A percentile compares a stretch with the other conserved stretches of the same genome.
Evolutionary conservation across 2,329 filamentous ascomycete species (phyloP).

Genomic region (Penicillium sp.): DNA sequence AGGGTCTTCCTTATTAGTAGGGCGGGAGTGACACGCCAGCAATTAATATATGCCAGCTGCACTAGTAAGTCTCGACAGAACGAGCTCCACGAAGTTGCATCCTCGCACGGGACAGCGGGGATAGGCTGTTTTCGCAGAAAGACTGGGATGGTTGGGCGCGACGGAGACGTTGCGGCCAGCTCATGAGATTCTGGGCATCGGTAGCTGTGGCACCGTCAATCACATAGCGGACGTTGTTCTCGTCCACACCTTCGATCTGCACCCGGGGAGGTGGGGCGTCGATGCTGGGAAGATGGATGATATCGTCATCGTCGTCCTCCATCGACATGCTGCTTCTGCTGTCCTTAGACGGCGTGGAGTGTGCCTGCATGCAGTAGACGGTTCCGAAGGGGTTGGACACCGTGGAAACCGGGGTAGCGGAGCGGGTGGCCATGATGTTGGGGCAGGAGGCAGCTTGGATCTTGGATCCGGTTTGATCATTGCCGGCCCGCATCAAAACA

Average conservation of each 20-base stretch:
- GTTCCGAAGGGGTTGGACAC: slow-evolving; percentile 18
- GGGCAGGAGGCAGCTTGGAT: background rate
- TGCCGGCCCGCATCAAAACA: slow-evolving; percentile 22
- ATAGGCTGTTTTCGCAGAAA: slow-evolving; percentile 16
- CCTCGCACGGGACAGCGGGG: slow-evolving; percentile 18
- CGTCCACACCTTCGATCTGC: slow-evolving; percentile 34
- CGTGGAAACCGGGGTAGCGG: background rate
- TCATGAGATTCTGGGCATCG: slow-evolving; percentile 33
- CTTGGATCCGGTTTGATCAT: slow-evolving; percentile 14
- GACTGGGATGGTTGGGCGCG: slow-evolving; percentile 6
- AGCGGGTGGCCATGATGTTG: background rate
- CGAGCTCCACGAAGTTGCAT: slow-evolving; percentile 22
- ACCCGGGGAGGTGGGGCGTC: slow-evolving; percentile 23
- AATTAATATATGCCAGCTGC: background rate
- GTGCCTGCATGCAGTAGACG: slow-evolving; percentile 36
- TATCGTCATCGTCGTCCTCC: slow-evolving; percentile 36
- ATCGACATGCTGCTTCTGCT: slow-evolving; percentile 20
- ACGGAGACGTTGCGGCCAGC: slow-evolving; percentile 27
- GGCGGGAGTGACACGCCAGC: background rate
- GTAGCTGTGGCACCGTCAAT: slow-evolving; percentile 26
- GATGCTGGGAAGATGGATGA: slow-evolving; percentile 35
- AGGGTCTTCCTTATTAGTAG: background rate
- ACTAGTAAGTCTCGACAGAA: slow-evolving; percentile 29
- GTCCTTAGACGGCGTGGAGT: slow-evolving; percentile 25
- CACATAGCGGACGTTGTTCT: slow-evolving; percentile 35